These are phyloP conservation scores for Sporobolomyces roseus DNA, from an alignment of 768 basidiomycete species.

Conservation along the genomic window DNA sequence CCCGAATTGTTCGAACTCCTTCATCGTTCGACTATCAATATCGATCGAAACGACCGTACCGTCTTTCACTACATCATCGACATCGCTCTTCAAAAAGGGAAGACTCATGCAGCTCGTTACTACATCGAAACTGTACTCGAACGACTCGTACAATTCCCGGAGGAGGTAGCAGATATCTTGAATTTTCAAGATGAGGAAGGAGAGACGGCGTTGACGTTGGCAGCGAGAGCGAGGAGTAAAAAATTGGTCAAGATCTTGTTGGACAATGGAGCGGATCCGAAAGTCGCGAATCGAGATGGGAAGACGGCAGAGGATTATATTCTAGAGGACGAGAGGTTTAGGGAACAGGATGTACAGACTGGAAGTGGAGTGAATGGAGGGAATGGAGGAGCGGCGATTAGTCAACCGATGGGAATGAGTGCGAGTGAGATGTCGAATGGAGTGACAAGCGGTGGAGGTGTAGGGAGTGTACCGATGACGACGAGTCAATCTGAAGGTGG, in stretches of 20 bases:
- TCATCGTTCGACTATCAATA: conserved; percentile 96
- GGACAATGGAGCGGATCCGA: conserved; percentile 93
- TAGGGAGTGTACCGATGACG: not conserved
- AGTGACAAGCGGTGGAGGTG: not conserved
- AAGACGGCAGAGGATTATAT: conserved; percentile 99
- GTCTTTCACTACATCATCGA: conserved; percentile 98
- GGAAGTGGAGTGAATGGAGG: not conserved
- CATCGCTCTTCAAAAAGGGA: conserved; percentile 93
- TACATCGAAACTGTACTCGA: conserved; percentile 95
- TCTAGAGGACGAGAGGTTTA: conserved; percentile 93
- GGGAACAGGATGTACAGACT: conserved; percentile 47
- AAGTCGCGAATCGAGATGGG: conserved; percentile 86
- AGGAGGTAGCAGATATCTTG: conserved; percentile 93
- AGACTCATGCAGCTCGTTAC: conserved; percentile 94
- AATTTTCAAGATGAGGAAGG: conserved; percentile 99
- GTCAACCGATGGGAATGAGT: conserved; percentile 1
- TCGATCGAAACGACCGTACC: conserved; percentile 94
- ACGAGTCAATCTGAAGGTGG: not conserved
- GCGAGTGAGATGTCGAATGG: conserved; percentile 8
- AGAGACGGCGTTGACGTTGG: conserved; percentile 94
- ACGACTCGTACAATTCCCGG: conserved; percentile 84
- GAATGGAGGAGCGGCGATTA: not conserved
- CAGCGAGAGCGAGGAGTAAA: conserved; percentile 90
- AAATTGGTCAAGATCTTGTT: conserved; percentile 91
- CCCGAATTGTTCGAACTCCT: conserved; percentile 93